Evolutionary conservation across 2,329 filamentous ascomycete species (phyloP), one percentile per base, ranked within the genome.

Genomic region (Botrytis sinoallii): DNA sequence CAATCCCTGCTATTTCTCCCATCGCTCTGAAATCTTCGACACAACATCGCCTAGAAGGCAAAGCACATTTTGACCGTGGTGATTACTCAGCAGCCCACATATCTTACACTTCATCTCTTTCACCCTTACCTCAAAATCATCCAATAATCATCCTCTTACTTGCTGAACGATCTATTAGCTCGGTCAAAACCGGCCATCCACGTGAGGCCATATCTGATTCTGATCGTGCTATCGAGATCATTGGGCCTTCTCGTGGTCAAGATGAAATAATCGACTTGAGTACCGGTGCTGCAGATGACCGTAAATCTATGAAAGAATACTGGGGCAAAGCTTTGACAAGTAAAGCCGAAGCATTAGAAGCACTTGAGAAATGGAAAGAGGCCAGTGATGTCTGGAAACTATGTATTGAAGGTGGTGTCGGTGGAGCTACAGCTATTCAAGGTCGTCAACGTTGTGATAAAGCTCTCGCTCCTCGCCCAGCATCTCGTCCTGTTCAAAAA

Each of bases 261-360:
- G 90, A 90, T 29, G 96, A 99, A 83, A 88, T 85, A 10, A 93
- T 99, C 61, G 87, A 91, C 32, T 85, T 97, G 9, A 88, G 87
- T 72, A 84, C 84, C 12, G 85, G 86, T n/a, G 84, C 85, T n/a
- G 84, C 84, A 59, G 87, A 90, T 48, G 87, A 91, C 73, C 85
- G 85, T 32, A 96, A 97, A 77, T 92, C 95, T 66, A 97, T 99
- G 93, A 92, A 90, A 76, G 95, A 97, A 29, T 93, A 97, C 75
- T 98, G 92, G 80, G 95, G 94, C 71, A 99, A 98, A 82, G 95
- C 95, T 0, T 85, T 98, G 44, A 95, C 93, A 84, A 92, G 96
- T 71, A 98, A 98, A 84, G 96, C 96, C 0, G 96, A 99, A 83
- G 96, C 94, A 1, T 86, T 98, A 12, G 96, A 99, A 82, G 92